Percentiles rank a stretch among this genome's conserved stretches.
Conservation (phyloP, 2,329 filamentous ascomycete genomes). For the Blastomyces silverae region DNA sequence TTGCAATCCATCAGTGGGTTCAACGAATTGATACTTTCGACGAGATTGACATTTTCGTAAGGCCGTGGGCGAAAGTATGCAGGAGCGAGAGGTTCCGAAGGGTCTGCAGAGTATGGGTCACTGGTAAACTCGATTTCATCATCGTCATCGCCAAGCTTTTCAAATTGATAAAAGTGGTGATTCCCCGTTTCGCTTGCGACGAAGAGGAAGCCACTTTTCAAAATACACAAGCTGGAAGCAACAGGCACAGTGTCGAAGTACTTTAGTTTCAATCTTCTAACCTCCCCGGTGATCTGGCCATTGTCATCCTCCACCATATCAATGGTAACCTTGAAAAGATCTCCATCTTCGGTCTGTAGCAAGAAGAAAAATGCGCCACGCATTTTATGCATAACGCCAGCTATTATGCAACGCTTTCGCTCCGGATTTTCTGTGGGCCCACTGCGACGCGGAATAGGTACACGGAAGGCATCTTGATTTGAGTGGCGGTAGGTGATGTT, state of each 20-base stretch:
- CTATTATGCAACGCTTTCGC: slow-evolving; percentile 76
- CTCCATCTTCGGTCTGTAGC: slow-evolving; percentile 93
- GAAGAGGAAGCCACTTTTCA: slow-evolving; percentile 94
- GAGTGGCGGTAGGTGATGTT: slow-evolving; percentile 96
- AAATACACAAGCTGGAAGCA: slow-evolving; percentile 77
- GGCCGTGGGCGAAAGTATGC: slow-evolving; percentile 78
- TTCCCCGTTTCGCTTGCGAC: slow-evolving; percentile 89
- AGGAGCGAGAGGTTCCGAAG: slow-evolving; percentile 63
- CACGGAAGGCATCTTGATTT: slow-evolving; percentile 80
- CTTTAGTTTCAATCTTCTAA: slow-evolving; percentile 80
- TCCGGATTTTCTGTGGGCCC: slow-evolving; percentile 88
- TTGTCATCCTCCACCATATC: slow-evolving; percentile 80
- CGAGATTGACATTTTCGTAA: slow-evolving; percentile 72
- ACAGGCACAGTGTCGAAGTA: slow-evolving; percentile 96
- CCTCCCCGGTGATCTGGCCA: slow-evolving; percentile 71
- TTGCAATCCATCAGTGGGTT: slow-evolving; percentile 90
- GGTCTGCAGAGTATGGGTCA: slow-evolving; percentile 72
- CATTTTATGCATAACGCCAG: slow-evolving; percentile 95
- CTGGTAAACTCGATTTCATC: slow-evolving; percentile 81
- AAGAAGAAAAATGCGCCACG: slow-evolving; percentile 97
- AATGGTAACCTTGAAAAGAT: slow-evolving; percentile 92
- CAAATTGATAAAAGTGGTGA: slow-evolving; percentile 92
- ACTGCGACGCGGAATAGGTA: slow-evolving; percentile 78
- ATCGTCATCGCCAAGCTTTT: slow-evolving; percentile 92
- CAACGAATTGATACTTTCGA: slow-evolving; percentile 79